Conservation (phyloP, 192 early-diverging fungal genomes). For the Coemansia sp. region DNA sequence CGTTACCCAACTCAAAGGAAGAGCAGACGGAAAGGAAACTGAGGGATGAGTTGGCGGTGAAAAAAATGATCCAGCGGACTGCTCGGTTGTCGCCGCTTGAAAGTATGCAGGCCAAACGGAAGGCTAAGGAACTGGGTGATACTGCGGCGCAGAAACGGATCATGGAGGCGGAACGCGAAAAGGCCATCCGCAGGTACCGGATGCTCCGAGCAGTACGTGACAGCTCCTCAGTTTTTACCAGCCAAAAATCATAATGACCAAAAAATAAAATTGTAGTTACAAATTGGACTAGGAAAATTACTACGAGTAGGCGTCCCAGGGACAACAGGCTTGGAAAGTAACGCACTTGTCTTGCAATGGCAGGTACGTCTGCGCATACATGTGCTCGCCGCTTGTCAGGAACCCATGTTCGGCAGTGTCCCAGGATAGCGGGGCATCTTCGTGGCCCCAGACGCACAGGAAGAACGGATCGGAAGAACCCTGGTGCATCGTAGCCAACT, state of each 20-base stretch:
- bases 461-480: neutral
- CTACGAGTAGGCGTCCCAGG: constrained; percentile 47
- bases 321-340: constrained; percentile 46
- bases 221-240: too few relatives aligned
- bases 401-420: constrained; percentile 29
- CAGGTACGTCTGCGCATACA: constrained; percentile 35
- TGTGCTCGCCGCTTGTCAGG: constrained; percentile 40
- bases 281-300: too few relatives aligned
- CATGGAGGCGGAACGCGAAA: constrained; percentile 44
- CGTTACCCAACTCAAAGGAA: constrained; percentile 38
- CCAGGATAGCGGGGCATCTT: constrained; percentile 48
- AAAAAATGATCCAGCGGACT: constrained; percentile 49
- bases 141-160: constrained; percentile 51
- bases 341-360: constrained; percentile 13
- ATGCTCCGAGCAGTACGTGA: constrained; percentile 46
- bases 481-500: neutral
- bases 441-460: constrained; percentile 49
- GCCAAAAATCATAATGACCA: too few relatives aligned
- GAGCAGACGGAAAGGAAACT: constrained; percentile 20
- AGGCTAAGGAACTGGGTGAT: constrained; percentile 31
- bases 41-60: constrained; percentile 38
- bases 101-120: constrained; percentile 47
- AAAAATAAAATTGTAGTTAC: neutral
- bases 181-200: constrained; percentile 47
- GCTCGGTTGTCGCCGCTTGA: constrained; percentile 45